Conservation (phyloP, 306 rosid genomes). For the Myrica gale region DNA sequence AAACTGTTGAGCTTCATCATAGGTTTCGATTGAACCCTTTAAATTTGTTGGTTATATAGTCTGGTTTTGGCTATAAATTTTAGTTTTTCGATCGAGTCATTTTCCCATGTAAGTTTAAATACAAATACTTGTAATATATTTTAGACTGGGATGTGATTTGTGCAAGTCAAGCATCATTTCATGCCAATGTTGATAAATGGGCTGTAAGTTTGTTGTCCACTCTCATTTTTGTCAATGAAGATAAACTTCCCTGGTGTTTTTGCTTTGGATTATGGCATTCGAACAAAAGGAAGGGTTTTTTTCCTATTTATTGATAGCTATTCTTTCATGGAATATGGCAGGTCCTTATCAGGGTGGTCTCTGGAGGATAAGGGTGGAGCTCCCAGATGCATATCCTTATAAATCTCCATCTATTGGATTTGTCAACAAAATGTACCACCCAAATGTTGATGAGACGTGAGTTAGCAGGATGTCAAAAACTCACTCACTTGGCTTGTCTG, state of each 20-base stretch:
- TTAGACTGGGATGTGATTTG: slow-evolving; percentile 9
- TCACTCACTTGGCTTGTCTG: slow-evolving; percentile 16
- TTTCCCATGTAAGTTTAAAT: not conserved
- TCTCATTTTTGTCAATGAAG: slow-evolving; percentile 23
- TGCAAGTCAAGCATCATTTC: not conserved
- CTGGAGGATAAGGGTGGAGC: slow-evolving; percentile 84
- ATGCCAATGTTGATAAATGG: slow-evolving; percentile 18
- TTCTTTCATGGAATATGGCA: slow-evolving; percentile 34
- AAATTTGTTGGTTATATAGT: not conserved
- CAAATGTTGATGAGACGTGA: slow-evolving; percentile 94
- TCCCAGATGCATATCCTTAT: slow-evolving; percentile 88
- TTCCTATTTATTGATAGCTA: not conserved
- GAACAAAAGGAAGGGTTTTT: not conserved
- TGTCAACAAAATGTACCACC: slow-evolving; percentile 82
- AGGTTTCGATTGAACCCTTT: slow-evolving; percentile 4
- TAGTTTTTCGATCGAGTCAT: not conserved
- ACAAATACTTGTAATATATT: not conserved
- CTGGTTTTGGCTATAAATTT: not conserved
- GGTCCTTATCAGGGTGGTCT: slow-evolving; percentile 81
- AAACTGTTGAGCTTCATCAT: slow-evolving; percentile 7
- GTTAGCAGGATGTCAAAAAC: slow-evolving; percentile 27
- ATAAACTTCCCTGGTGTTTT: slow-evolving; percentile 26
- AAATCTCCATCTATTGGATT: slow-evolving; percentile 91
- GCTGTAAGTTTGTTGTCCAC: slow-evolving; percentile 27
- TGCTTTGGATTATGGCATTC: slow-evolving; percentile 19